phyloP scores from a whole-genome alignment of 768 basidiomycete species.

The Holtermanniella nyarrowii region DNA sequence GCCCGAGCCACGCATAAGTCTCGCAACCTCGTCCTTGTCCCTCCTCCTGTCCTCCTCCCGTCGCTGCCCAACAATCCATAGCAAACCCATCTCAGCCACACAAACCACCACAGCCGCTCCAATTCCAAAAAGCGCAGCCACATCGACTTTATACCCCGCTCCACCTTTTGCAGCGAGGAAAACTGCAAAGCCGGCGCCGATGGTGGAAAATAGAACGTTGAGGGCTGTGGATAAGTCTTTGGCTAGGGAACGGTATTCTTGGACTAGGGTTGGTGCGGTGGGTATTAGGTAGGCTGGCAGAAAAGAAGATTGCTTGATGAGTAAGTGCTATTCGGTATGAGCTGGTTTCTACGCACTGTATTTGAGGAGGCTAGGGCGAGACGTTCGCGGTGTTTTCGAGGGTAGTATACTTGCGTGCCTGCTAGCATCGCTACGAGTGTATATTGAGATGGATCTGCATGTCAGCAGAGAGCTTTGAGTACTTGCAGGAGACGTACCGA shows the following conservation, averaged over 20 bases:
- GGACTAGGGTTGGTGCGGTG: slow-evolving; percentile 10
- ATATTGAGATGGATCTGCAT: slow-evolving; percentile 19
- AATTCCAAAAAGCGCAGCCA: slow-evolving; percentile 15
- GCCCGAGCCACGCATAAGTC: not conserved
- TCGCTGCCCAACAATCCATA: slow-evolving; percentile 18
- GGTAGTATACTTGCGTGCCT: slow-evolving; percentile 25
- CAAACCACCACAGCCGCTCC: slow-evolving; percentile 23
- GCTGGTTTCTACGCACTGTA: slow-evolving; percentile 11
- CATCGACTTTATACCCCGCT: slow-evolving; percentile 22
- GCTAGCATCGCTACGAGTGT: slow-evolving; percentile 18
- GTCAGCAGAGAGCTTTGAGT: not conserved
- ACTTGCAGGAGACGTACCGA: slow-evolving; percentile 1
- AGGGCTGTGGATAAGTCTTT: slow-evolving; percentile 19
- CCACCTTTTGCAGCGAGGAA: slow-evolving; percentile 18
- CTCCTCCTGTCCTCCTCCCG: slow-evolving; percentile 9
- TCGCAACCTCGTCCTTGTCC: slow-evolving; percentile 1
- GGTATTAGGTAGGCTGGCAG: slow-evolving; percentile 24
- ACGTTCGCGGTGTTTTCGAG: slow-evolving; percentile 13
- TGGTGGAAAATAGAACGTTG: slow-evolving; percentile 32
- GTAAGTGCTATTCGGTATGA: not conserved
- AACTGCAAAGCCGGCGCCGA: slow-evolving; percentile 25
- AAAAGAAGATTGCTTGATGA: slow-evolving; percentile 8
- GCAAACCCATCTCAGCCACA: slow-evolving; percentile 21
- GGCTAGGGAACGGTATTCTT: slow-evolving; percentile 18
- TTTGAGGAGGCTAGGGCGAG: slow-evolving; percentile 12